These are phyloP conservation scores for Isoetes taiwanensis DNA, from an alignment of 75 land plant species.

Conservation along the genomic window DNA sequence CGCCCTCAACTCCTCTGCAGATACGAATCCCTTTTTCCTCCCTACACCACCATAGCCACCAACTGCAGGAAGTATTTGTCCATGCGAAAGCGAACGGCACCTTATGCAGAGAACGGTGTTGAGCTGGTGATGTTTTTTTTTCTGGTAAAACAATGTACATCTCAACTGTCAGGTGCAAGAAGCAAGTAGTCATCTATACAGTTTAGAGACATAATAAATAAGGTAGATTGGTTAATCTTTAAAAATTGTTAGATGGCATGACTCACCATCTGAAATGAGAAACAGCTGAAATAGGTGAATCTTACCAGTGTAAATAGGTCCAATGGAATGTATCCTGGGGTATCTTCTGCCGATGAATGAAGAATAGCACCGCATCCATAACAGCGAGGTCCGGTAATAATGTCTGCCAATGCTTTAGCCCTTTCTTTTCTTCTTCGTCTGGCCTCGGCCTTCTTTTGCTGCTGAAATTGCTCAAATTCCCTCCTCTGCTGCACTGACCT, in stretches of 20 bases:
- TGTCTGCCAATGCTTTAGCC: not conserved
- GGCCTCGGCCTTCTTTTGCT: conserved; percentile 11
- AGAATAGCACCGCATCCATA: conserved; percentile 94
- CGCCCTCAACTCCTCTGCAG: conserved; percentile 80
- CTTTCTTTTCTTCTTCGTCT: not conserved
- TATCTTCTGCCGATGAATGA: conserved; percentile 49
- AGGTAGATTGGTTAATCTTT: not conserved
- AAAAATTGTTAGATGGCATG: too few relatives aligned
- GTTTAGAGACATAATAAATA: not conserved
- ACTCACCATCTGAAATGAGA: too few relatives aligned
- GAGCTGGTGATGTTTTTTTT: conserved; percentile 85
- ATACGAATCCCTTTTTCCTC: conserved; percentile 77
- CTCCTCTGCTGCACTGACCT: not conserved
- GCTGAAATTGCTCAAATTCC: not conserved
- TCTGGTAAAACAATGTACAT: conserved; percentile 31
- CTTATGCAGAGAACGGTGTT: conserved; percentile 77
- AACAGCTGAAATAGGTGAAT: not conserved
- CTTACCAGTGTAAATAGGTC: conserved; percentile 60
- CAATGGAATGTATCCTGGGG: conserved; percentile 68
- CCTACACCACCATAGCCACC: conserved; percentile 94
- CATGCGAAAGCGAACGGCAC: conserved; percentile 73
- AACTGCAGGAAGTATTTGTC: conserved; percentile 94
- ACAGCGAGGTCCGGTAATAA: conserved; percentile 32
- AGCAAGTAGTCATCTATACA: not conserved
- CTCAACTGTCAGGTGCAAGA: not conserved